Evolutionary conservation across 768 basidiomycete genomes (phyloP).

Genomic region (Ramaria rubella): DNA sequence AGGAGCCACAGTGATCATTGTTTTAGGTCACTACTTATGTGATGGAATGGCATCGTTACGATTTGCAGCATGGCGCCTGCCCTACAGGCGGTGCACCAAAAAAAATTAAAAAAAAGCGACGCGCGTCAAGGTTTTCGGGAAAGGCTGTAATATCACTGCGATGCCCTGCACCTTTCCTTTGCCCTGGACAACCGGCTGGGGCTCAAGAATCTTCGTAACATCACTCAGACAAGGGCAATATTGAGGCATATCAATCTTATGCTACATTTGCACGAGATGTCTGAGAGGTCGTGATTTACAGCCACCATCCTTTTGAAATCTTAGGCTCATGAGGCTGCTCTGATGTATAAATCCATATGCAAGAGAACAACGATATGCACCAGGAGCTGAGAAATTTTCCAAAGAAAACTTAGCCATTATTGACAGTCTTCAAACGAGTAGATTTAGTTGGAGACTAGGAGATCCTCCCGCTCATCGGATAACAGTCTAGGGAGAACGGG

Average conservation of each 20-base stretch:
- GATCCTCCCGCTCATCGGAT: no score
- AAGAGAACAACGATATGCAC: background rate
- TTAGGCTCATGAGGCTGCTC: constrained; percentile 10
- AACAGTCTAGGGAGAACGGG: no score
- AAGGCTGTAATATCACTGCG: no score
- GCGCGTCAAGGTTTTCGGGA: no score
- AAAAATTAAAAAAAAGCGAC: no score
- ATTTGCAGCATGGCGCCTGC: no score
- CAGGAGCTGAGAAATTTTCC: background rate
- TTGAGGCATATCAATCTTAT: constrained; percentile 24
- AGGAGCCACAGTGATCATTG: no score
- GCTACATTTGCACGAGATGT: constrained; percentile 30
- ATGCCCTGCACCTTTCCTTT: background rate
- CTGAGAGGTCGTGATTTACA: constrained; percentile 26
- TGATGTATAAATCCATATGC: background rate
- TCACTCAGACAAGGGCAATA: background rate
- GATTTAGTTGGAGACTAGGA: background rate
- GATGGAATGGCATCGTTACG: no score
- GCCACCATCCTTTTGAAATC: constrained; percentile 25
- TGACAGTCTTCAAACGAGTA: background rate
- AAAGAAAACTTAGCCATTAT: background rate
- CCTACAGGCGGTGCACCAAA: no score
- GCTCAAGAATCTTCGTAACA: background rate
- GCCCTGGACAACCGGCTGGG: background rate
- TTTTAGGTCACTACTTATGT: no score